Evolutionary conservation across 2,329 filamentous ascomycete genomes (phyloP), one percentile per base, ranked within the genome.

Genomic region (Westerdykella sp.): DNA sequence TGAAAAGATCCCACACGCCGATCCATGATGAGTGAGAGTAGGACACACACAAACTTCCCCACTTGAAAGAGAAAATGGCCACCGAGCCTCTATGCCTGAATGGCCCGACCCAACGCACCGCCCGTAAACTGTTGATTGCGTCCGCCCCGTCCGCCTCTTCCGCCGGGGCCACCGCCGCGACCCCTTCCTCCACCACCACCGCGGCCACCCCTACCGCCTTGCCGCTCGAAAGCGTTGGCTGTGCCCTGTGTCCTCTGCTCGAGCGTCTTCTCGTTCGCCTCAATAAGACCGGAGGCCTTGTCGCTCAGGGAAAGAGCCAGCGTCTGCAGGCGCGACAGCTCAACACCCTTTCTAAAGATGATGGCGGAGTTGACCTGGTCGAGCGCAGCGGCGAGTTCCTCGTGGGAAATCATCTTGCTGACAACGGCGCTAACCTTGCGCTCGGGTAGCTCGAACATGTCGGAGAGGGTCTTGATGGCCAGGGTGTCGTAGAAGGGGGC

Each of bases 351-450:
- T 71, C 93, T 85, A 87, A 98, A 98, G 73, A 97, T 93, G 71
- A 98, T 88, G 40, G 88, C 94, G 56, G 86, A 84, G 62, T 94
- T 96, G 72, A 98, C 91, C 73, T 98, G 93, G 75, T 98, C 94
- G 22, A 98, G 81, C 31, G 93, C 94, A 35, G 93, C 93, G 9
- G 87, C 87, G 39, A 98, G 83, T 71, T 98, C 93, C 72, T 98
- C 93, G 75, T 98, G 93, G 61, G 89, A 95, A 69, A 98, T 97
- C 93, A 98, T 98, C 77, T 95, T 95, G 78, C 88, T 95, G 62
- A 98, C 83, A 43, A 98, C 83, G 30, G 93, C 89, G n/a, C 86
- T 77, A 40, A 96, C 90, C 79, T 97, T 97, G 73, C 84, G 81
- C 57, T 84, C 75, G 44, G 90, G 80, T 18, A 98, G 83, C 72